Base-by-base conservation (phyloP, 331 rosid genomes). In the Quercus phellos region DNA sequence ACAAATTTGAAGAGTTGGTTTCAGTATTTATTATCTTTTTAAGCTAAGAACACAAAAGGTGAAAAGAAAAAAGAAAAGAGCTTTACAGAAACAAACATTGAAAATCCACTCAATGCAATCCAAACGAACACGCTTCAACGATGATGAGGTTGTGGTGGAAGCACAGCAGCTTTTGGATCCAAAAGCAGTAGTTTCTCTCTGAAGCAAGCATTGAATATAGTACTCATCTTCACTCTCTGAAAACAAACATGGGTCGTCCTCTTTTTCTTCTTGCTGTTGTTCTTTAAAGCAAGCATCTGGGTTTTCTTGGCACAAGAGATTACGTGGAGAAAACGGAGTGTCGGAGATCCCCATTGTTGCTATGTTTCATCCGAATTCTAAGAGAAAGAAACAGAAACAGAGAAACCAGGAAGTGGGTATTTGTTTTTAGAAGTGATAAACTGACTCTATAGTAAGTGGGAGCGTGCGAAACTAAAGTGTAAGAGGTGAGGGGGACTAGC, bases 71-170 rank as follows among this genome's bases (percentile, higher is more conserved):
- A 16, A 26, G 67, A 4, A 34, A 21, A 1, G 16, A 74, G 70
- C 21, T 70, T 59, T 71, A 74, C 50, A 12, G 53, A 70, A 70
- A 91, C 98, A 19, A 77, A 90, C 98, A 84, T 88, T 85, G 88
- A 91, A 84, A 93, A 91, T 85, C 98, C 98, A 93, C 17, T 88
- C 83, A 74, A 91, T 78, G 70, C 92, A 85, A 74, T 87, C 83
- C 42, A 86, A 74, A 21, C 97, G 97, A 72, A 86, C 93, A 79
- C 66, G 64, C 68, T 74, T 79, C 74, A 89, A 80, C 93, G 88
- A 87, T 70, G 3, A 63, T 63, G 24, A 68, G 8, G n/a, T 54
- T 2, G 72, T 29, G 43, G 14, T 38, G 6, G 86, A 85, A 60
- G 80, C 43, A 3, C 74, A 64, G 24, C 24, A 71, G 61, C 51